Percentiles rank a stretch among this genome's conserved stretches.
Conservation (phyloP, 2,329 filamentous ascomycete species). For the Fusarium tupiense region DNA sequence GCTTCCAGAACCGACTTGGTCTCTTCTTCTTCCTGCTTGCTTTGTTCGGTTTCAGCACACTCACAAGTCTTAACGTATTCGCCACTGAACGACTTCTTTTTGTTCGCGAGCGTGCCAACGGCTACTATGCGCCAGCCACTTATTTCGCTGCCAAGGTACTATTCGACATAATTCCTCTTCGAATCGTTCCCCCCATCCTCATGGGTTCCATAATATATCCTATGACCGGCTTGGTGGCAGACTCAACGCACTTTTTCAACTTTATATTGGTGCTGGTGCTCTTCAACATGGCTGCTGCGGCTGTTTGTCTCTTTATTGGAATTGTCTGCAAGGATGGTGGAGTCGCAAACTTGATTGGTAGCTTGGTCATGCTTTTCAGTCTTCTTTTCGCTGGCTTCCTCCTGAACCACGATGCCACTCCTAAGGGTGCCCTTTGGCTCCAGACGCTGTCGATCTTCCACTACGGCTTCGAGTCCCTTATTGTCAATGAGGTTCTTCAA, state of each 20-base stretch:
- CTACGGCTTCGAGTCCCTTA: slow-evolving; percentile 94
- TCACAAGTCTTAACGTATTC: slow-evolving; percentile 94
- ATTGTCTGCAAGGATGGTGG: slow-evolving; percentile 92
- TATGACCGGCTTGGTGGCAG: slow-evolving; percentile 92
- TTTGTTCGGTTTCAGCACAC: slow-evolving; percentile 94
- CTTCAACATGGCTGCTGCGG: slow-evolving; percentile 94
- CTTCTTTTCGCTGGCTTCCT: slow-evolving; percentile 93
- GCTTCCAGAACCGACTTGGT: slow-evolving; percentile 96
- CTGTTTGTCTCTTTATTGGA: slow-evolving; percentile 94
- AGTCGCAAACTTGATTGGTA: slow-evolving; percentile 93
- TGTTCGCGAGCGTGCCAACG: slow-evolving; percentile 92
- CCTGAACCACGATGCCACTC: slow-evolving; percentile 94
- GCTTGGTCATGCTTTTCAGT: slow-evolving; percentile 97
- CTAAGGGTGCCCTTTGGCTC: slow-evolving; percentile 84
- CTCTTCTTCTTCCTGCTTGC: slow-evolving; percentile 98
- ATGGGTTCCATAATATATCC: slow-evolving; percentile 97
- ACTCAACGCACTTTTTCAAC: slow-evolving; percentile 84
- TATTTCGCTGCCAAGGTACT: slow-evolving; percentile 97
- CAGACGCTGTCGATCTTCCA: slow-evolving; percentile 97
- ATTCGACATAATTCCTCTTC: slow-evolving; percentile 96
- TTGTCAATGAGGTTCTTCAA: slow-evolving; percentile 95
- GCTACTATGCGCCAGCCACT: slow-evolving; percentile 92
- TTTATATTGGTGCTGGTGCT: slow-evolving; percentile 93
- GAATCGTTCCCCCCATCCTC: slow-evolving; percentile 91
- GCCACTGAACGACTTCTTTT: slow-evolving; percentile 91